These are phyloP conservation scores for Blastomyces percursus DNA, from an alignment of 2,329 filamentous ascomycete species.

Conservation along the genomic window DNA sequence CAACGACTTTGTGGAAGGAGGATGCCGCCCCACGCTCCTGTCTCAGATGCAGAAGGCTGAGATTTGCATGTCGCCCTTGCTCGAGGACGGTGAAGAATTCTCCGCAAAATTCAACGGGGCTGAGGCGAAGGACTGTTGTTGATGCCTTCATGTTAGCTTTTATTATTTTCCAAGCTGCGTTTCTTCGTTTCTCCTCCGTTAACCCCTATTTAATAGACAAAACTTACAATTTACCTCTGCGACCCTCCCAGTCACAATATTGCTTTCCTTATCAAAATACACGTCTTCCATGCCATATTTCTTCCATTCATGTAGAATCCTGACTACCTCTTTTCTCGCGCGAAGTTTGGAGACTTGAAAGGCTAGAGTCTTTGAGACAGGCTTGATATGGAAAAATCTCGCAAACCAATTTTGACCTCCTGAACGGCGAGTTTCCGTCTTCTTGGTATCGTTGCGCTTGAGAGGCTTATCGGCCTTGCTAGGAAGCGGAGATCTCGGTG, in stretches of 20 bases:
- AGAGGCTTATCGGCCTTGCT: neutral
- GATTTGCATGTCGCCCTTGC: constrained; percentile 62
- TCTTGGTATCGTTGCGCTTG: neutral
- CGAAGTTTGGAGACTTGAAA: constrained; percentile 61
- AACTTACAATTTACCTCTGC: constrained; percentile 64
- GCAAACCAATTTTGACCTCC: constrained; percentile 67
- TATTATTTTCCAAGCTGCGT: neutral
- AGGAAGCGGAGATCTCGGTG: neutral
- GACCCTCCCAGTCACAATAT: constrained; percentile 69
- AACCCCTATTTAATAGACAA: neutral
- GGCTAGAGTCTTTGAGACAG: constrained; percentile 63
- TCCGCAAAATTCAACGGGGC: constrained; percentile 75
- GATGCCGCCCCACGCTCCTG: constrained; percentile 87
- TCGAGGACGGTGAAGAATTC: constrained; percentile 86
- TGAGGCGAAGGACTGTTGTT: constrained; percentile 59
- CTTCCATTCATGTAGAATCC: constrained; percentile 67
- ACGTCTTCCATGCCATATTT: constrained; percentile 72
- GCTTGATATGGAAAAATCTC: constrained; percentile 80
- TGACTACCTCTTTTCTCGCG: constrained; percentile 65
- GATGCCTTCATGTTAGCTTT: neutral
- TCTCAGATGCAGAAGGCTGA: constrained; percentile 74
- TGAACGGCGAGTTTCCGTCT: neutral
- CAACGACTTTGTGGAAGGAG: constrained; percentile 73
- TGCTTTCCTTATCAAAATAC: constrained; percentile 64
- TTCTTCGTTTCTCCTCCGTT: neutral